These are phyloP conservation scores for Kurtzmaniella cleridarum DNA, from an alignment of 805 yeast genomes.

Conservation along the genomic window DNA sequence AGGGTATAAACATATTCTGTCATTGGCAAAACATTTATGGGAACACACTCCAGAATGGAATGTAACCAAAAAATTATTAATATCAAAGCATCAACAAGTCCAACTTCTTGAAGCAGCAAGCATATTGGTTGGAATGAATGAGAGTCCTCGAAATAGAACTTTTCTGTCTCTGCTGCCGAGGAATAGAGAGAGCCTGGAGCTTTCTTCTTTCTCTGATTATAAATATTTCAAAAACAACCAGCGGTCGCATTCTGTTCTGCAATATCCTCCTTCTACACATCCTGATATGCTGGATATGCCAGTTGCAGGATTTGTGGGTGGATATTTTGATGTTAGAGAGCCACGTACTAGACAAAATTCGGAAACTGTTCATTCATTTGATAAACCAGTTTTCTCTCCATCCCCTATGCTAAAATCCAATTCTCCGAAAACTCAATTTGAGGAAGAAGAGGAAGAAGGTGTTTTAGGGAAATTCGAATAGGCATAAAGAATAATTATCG, in stretches of 20 bases:
- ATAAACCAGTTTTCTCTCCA: conserved; percentile 4
- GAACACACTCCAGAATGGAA: conserved; percentile 95
- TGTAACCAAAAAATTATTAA: conserved; percentile 71
- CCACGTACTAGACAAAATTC: conserved; percentile 7
- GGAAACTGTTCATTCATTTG: not conserved
- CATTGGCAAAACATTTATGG: conserved; percentile 87
- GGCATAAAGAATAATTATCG: conserved; percentile 4
- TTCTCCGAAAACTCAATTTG: not conserved
- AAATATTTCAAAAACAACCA: conserved; percentile 8
- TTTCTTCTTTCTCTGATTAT: not conserved
- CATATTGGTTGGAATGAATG: conserved; percentile 71
- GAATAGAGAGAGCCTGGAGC: not conserved
- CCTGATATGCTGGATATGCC: not conserved
- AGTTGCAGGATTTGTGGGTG: conserved; percentile 8
- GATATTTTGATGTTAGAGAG: conserved; percentile 17
- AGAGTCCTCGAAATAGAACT: conserved; percentile 10
- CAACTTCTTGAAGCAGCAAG: conserved; percentile 76
- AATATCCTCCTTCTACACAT: conserved; percentile 36
- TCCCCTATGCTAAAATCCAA: conserved; percentile 12
- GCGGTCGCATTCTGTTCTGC: conserved; percentile 40
- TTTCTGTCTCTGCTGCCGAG: not conserved
- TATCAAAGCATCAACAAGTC: conserved; percentile 86
- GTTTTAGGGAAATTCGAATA: conserved; percentile 10
- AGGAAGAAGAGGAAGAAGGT: conserved; percentile 12
- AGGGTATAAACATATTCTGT: conserved; percentile 82